A percentile compares a stretch with the other conserved stretches of the same genome.
Conservation (phyloP, 2,329 filamentous ascomycete species). For the Scopulariopsis brevicaulis region DNA sequence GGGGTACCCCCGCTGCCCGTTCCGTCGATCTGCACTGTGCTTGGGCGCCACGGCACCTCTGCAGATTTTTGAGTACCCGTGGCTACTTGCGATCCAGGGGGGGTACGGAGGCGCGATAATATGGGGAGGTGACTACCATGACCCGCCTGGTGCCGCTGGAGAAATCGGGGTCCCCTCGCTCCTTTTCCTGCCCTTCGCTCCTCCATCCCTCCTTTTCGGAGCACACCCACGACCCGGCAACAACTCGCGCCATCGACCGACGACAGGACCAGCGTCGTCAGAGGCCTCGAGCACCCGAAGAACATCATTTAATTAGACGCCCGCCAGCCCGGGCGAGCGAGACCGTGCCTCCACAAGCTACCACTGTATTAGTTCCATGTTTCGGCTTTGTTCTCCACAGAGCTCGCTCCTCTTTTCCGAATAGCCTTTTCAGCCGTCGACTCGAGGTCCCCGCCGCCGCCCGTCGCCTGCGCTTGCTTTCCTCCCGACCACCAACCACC, state of each 20-base stretch:
- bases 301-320: neutral
- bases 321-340: neutral
- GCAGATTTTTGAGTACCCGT: neutral
- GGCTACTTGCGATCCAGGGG: neutral
- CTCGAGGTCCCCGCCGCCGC: neutral
- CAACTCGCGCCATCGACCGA: neutral
- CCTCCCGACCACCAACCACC: neutral
- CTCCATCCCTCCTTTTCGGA: constrained; percentile 2
- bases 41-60: neutral
- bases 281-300: neutral
- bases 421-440: neutral
- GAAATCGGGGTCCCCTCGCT: neutral
- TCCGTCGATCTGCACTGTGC: neutral
- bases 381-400: neutral
- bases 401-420: neutral
- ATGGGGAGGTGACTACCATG: neutral
- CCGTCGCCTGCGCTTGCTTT: neutral
- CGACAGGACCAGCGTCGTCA: no score
- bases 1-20: neutral
- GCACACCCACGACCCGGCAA: neutral
- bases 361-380: neutral
- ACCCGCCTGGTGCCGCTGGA: neutral
- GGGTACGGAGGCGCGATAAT: neutral
- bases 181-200: neutral
- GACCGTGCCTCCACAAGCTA: neutral